Percentiles rank a stretch among this genome's conserved stretches.
Conservation (phyloP, 257 asterid species). For the Jacaranda mimosifolia region DNA sequence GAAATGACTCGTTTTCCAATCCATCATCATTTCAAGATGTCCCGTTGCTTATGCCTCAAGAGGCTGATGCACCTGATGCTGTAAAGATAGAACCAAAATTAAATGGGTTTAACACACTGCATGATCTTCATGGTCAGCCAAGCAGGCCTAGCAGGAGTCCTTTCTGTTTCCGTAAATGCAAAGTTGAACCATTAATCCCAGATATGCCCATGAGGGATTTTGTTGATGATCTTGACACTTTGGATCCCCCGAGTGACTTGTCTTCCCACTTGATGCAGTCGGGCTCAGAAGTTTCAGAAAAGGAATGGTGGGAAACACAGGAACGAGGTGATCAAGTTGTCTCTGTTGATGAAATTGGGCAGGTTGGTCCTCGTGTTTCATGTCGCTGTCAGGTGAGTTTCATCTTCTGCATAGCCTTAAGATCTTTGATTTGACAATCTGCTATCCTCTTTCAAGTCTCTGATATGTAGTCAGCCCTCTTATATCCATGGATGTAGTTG, state of each 20-base stretch:
- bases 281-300: conserved; percentile 53
- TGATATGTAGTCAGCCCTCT: conserved; percentile 18
- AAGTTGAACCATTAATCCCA: conserved; percentile 63
- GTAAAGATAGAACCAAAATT: conserved; percentile 54
- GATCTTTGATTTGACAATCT: conserved; percentile 4
- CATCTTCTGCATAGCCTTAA: conserved; percentile 25
- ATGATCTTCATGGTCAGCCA: conserved; percentile 63
- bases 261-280: conserved; percentile 59
- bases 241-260: conserved; percentile 53
- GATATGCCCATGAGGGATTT: conserved; percentile 94
- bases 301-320: conserved; percentile 95
- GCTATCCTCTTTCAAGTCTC: conserved; percentile 20
- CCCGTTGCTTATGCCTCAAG: conserved; percentile 95
- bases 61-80: conserved; percentile 68
- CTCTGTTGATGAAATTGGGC: conserved; percentile 84
- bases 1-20: conserved; percentile 68
- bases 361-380: conserved; percentile 90
- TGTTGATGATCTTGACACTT: conserved; percentile 70
- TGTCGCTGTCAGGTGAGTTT: conserved; percentile 90
- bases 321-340: conserved; percentile 86
- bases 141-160: conserved; percentile 64
- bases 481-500: conserved; percentile 16
- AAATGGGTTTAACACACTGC: conserved; percentile 50
- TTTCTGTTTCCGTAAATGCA: conserved; percentile 77
- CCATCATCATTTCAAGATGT: conserved; percentile 81